phyloP scores from a whole-genome alignment of 2,329 filamentous ascomycete species.

The Coniochaeta sp. region DNA sequence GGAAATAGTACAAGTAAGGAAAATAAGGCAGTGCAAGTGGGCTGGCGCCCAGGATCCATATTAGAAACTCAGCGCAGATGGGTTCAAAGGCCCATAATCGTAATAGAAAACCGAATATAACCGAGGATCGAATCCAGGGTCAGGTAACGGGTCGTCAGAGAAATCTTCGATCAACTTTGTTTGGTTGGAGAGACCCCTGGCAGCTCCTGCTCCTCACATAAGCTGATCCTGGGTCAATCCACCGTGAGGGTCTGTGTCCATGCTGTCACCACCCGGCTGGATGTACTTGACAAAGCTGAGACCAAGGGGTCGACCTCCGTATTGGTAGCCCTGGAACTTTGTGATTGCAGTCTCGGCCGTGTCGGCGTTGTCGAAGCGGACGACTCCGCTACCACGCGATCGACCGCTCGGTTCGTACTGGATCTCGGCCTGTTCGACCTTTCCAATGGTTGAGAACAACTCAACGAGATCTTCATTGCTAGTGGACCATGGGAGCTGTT shows the following conservation, averaged over 20 bases:
- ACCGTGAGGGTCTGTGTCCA: conserved; percentile 73
- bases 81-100: background rate
- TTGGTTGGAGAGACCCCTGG: conserved; percentile 11
- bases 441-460: conserved; percentile 94
- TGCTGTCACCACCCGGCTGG: conserved; percentile 60
- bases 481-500: conserved; percentile 92
- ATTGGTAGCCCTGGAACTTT: conserved; percentile 97
- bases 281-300: conserved; percentile 92
- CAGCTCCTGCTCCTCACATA: conserved; percentile 52
- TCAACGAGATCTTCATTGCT: conserved; percentile 97
- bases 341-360: conserved; percentile 90
- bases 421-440: conserved; percentile 97
- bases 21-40: background rate
- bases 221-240: conserved; percentile 96
- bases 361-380: conserved; percentile 75
- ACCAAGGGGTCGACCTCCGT: conserved; percentile 88
- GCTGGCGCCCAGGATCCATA: background rate
- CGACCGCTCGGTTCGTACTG: conserved; percentile 96
- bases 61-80: background rate
- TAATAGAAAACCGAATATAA: background rate
- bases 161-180: background rate
- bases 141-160: background rate
- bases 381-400: conserved; percentile 92
- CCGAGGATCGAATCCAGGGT: background rate
- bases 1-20: background rate